Evolutionary conservation across 2,329 filamentous ascomycete genomes (phyloP).

Genomic region (Neopestalotiopsis sp.): DNA sequence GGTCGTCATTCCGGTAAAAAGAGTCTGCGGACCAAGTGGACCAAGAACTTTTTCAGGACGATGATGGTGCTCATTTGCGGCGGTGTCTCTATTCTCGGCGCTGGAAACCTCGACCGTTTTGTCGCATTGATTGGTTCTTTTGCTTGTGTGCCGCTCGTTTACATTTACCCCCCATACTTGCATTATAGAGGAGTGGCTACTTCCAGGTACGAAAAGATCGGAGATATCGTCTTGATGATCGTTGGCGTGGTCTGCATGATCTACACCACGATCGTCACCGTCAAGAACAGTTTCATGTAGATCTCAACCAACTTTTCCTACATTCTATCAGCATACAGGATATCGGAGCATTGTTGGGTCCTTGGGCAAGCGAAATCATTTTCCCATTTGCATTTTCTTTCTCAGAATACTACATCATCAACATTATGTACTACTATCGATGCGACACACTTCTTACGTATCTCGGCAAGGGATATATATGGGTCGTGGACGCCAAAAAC

Average conservation of each 20-base stretch:
- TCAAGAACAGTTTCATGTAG: constrained; percentile 46
- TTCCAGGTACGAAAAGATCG: constrained; percentile 56
- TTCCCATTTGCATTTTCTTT: neutral
- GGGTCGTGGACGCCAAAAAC: too few relatives aligned
- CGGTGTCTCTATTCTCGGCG: constrained; percentile 65
- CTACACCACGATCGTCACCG: constrained; percentile 71
- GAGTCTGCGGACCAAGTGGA: constrained; percentile 71
- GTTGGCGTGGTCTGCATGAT: constrained; percentile 71
- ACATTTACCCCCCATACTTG: constrained; percentile 75
- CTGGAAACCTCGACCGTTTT: constrained; percentile 74
- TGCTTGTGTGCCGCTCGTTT: constrained; percentile 77
- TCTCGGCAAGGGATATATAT: constrained; percentile 19
- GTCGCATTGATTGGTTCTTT: constrained; percentile 76
- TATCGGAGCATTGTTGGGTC: neutral
- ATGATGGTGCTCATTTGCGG: constrained; percentile 63
- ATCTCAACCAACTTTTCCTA: neutral
- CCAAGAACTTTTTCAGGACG: constrained; percentile 72
- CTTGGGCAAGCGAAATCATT: neutral
- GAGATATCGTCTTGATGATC: constrained; percentile 67
- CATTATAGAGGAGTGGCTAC: constrained; percentile 72
- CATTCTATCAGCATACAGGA: neutral
- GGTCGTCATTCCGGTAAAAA: constrained; percentile 72
- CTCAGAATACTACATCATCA: neutral
- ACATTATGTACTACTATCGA: neutral
- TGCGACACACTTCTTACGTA: constrained; percentile 11